A percentile compares a stretch with the other conserved stretches of the same genome.
Conservation (phyloP, 768 basidiomycete species). For the Trametes elegans region DNA sequence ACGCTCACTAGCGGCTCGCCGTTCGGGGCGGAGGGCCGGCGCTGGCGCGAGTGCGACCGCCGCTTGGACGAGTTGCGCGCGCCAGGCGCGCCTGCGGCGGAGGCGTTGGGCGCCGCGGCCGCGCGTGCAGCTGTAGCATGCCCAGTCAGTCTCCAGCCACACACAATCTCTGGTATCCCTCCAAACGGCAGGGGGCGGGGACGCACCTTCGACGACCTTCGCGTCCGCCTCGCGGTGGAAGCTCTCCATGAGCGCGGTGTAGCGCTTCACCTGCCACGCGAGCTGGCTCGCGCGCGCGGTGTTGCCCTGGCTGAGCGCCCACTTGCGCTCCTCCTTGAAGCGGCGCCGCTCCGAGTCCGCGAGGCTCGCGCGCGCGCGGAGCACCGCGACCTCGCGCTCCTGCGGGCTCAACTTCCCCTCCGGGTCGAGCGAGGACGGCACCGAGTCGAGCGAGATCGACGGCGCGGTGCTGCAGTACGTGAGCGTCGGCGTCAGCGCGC, state of each 20-base stretch:
- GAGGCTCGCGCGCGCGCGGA: conserved; percentile 74
- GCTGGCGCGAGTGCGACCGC: conserved; percentile 19
- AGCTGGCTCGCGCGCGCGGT: conserved; percentile 71
- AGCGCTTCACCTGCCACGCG: conserved; percentile 82
- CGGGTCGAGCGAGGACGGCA: conserved; percentile 63
- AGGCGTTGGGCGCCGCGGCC: conserved; percentile 12
- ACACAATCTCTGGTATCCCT: too few relatives aligned
- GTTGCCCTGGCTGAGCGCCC: conserved; percentile 82
- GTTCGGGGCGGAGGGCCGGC: conserved; percentile 5
- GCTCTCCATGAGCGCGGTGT: conserved; percentile 75
- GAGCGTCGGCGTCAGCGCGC: conserved; percentile 27
- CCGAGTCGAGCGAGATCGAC: conserved; percentile 65
- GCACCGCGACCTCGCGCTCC: conserved; percentile 71
- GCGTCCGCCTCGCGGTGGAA: conserved; percentile 77
- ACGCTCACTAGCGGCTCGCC: conserved; percentile 26
- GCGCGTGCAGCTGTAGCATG: conserved; percentile 21
- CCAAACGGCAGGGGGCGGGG: background rate
- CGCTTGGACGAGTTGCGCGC: conserved; percentile 12
- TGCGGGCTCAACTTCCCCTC: conserved; percentile 56
- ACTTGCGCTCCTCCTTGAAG: conserved; percentile 84
- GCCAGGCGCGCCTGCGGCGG: conserved; percentile 1
- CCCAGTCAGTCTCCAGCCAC: background rate
- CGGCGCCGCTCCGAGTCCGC: conserved; percentile 82
- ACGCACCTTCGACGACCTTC: conserved; percentile 62
- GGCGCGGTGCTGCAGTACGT: conserved; percentile 33